Percentiles rank a stretch among this genome's conserved stretches.
phyloP scores from a whole-genome alignment of 2,329 filamentous ascomycete species.

The Monosporascus sp. region DNA sequence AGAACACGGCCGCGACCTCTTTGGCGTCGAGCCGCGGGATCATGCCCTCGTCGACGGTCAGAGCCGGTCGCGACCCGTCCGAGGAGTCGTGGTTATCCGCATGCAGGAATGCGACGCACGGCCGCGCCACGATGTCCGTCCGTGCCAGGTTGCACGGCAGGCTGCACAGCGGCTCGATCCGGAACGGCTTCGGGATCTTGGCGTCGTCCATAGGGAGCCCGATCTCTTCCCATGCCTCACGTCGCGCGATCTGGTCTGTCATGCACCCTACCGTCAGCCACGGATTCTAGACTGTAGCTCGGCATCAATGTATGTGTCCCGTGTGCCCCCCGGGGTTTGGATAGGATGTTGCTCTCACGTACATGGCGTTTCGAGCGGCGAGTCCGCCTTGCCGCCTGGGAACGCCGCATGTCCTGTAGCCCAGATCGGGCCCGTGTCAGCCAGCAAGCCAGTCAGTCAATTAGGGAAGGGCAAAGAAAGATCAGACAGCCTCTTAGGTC shows the following conservation, averaged over 20 bases:
- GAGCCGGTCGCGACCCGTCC: slow-evolving; percentile 23
- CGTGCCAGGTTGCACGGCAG: slow-evolving; percentile 71
- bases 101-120: slow-evolving; percentile 74
- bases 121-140: slow-evolving; percentile 68
- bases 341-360: slow-evolving; percentile 20
- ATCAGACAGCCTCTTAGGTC: too few relatives aligned
- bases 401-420: slow-evolving; percentile 68
- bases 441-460: too few relatives aligned
- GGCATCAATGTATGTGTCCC: neutral
- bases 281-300: too few relatives aligned
- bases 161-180: slow-evolving; percentile 81
- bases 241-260: slow-evolving; percentile 72
- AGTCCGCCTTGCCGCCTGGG: slow-evolving; percentile 70
- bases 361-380: slow-evolving; percentile 55
- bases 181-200: slow-evolving; percentile 70
- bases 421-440: too few relatives aligned
- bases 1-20: slow-evolving; percentile 92
- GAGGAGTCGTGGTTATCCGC: slow-evolving; percentile 41
- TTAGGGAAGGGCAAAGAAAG: too few relatives aligned
- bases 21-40: slow-evolving; percentile 80
- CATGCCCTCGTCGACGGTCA: slow-evolving; percentile 61
- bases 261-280: neutral
- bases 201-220: slow-evolving; percentile 70
- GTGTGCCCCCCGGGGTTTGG: neutral
- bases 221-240: slow-evolving; percentile 91